Conservation (phyloP, 2,329 filamentous ascomycete genomes). For the Talaromyces sp. region DNA sequence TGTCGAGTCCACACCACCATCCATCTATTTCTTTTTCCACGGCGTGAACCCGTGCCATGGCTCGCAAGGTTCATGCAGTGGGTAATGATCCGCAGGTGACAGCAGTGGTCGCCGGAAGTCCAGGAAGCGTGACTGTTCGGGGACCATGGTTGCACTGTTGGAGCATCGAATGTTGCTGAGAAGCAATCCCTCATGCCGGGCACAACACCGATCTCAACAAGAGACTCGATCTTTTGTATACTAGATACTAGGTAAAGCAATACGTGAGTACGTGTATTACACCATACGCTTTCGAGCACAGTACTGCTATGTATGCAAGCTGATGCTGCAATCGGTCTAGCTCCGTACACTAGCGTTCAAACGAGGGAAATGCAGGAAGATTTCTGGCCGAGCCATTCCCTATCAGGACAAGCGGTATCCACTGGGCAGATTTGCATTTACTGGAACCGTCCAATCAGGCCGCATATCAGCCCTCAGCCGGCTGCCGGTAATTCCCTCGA, state of each 20-base stretch:
- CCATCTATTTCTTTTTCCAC: neutral
- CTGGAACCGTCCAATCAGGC: neutral
- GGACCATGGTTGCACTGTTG: neutral
- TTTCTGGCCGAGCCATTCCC: neutral
- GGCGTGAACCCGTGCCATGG: constrained; percentile 27
- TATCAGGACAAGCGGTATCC: neutral
- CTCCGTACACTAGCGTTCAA: neutral
- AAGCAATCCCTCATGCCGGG: neutral
- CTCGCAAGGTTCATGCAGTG: constrained; percentile 22
- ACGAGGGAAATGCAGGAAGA: neutral
- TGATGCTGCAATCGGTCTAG: neutral
- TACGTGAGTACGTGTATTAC: neutral
- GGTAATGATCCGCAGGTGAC: constrained; percentile 15
- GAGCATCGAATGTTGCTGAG: neutral
- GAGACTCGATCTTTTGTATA: neutral
- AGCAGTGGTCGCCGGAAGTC: neutral
- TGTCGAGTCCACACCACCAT: constrained; percentile 2
- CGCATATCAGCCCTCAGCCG: neutral
- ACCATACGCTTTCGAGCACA: neutral
- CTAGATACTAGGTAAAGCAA: neutral
- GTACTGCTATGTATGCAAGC: neutral
- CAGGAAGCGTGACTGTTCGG: neutral
- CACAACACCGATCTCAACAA: neutral
- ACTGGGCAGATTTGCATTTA: neutral
- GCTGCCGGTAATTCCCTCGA: constrained; percentile 1